A percentile compares a stretch with the other conserved stretches of the same genome.
phyloP scores from a whole-genome alignment of 1,139 yeast genomes.

The Nadsonia commutata region DNA sequence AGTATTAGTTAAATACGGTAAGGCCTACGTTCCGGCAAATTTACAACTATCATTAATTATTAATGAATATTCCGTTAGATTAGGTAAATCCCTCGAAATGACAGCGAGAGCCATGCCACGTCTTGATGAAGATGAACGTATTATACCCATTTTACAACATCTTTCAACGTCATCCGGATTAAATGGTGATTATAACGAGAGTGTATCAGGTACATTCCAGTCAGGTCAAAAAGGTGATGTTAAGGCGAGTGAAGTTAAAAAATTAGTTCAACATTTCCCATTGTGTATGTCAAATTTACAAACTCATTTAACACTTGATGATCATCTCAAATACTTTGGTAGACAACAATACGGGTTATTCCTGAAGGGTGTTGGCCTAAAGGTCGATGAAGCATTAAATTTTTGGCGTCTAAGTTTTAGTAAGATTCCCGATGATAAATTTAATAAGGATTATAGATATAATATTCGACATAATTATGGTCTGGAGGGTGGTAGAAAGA shows the following conservation, averaged over 20 bases:
- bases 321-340: constrained; percentile 69
- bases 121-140: constrained; percentile 81
- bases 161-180: constrained; percentile 31
- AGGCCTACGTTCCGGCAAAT: constrained; percentile 73
- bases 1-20: constrained; percentile 52
- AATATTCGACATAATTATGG: constrained; percentile 84
- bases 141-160: constrained; percentile 70
- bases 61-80: constrained; percentile 47
- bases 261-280: constrained; percentile 59
- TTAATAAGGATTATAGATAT: constrained; percentile 77
- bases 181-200: constrained; percentile 7
- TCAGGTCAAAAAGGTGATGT: constrained; percentile 30
- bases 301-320: constrained; percentile 39
- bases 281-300: constrained; percentile 66
- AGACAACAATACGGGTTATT: constrained; percentile 79
- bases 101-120: constrained; percentile 75
- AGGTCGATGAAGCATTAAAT: constrained; percentile 72
- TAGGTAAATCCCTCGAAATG: constrained; percentile 39
- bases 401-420: constrained; percentile 76
- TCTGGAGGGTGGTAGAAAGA: constrained; percentile 75
- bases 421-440: constrained; percentile 51
- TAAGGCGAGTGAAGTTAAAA: constrained; percentile 47
- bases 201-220: constrained; percentile 6
- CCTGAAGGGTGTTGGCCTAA: constrained; percentile 76
- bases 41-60: constrained; percentile 56